These are phyloP conservation scores for Beauveria scarabaeidicola DNA, from an alignment of 2,329 filamentous ascomycete genomes.

Conservation along the genomic window DNA sequence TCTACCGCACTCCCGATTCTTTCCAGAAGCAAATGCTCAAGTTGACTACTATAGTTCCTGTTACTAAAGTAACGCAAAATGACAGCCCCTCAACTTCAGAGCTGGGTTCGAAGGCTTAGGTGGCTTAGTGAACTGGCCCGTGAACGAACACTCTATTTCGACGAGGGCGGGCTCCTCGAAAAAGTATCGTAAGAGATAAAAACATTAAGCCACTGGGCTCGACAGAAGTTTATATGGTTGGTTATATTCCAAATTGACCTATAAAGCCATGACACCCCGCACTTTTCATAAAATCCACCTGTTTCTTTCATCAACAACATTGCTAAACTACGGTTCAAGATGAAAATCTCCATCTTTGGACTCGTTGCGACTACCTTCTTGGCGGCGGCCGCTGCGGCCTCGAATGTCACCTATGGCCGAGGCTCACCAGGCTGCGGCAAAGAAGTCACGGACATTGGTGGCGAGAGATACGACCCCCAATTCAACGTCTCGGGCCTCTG, in stretches of 20 bases:
- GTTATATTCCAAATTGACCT: no score
- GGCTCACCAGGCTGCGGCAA: constrained; percentile 1
- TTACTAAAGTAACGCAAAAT: no score
- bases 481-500: background rate
- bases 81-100: no score
- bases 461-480: background rate
- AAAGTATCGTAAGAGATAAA: no score
- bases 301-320: background rate
- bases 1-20: no score
- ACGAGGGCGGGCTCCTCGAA: no score
- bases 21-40: no score
- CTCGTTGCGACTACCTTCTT: background rate
- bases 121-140: no score
- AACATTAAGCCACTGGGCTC: background rate
- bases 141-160: no score
- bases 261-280: background rate
- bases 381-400: background rate
- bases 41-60: no score
- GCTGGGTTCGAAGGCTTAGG: no score
- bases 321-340: background rate
- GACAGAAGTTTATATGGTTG: no score
- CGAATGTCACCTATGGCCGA: background rate
- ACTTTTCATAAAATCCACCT: background rate
- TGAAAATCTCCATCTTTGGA: background rate
- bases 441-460: background rate